Evolutionary conservation across 2,329 filamentous ascomycete genomes (phyloP).

Genomic region (Basipetospora chlamydospora): DNA sequence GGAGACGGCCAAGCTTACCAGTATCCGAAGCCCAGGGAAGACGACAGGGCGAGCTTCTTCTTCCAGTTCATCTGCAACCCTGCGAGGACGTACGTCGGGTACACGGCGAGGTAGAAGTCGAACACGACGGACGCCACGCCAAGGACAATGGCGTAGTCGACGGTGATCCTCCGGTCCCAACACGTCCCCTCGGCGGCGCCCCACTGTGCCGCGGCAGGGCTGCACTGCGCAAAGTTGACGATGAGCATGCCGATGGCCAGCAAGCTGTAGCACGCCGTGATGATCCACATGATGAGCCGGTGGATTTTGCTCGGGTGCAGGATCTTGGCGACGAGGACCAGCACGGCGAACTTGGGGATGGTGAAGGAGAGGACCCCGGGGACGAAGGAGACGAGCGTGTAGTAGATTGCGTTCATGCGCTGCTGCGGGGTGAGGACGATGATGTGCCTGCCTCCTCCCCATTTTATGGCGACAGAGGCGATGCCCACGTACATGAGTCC

Average conservation of each 20-base stretch:
- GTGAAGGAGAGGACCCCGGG: conserved; percentile 23
- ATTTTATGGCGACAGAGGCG: conserved; percentile 17
- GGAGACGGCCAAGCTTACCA: conserved; percentile 14
- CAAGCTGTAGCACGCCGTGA: conserved; percentile 19
- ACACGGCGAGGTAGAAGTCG: conserved; percentile 28
- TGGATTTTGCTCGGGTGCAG: conserved; percentile 21
- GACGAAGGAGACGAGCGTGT: conserved; percentile 20
- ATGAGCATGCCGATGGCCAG: conserved; percentile 25
- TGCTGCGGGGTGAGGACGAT: conserved; percentile 15
- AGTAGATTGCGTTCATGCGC: conserved; percentile 17
- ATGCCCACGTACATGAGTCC: conserved; percentile 20
- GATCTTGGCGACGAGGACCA: conserved; percentile 21
- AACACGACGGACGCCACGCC: conserved; percentile 15
- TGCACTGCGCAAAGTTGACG: conserved; percentile 21
- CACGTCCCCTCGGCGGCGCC: conserved; percentile 19
- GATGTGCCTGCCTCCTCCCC: conserved; percentile 25
- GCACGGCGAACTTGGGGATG: conserved; percentile 26
- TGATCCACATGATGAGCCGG: conserved; percentile 19
- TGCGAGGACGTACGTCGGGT: conserved; percentile 22
- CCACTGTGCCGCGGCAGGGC: conserved; percentile 24
- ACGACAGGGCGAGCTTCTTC: conserved; percentile 25
- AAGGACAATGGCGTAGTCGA: conserved; percentile 24
- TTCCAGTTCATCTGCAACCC: conserved; percentile 20
- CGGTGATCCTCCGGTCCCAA: conserved; percentile 19
- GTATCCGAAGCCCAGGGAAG: conserved; percentile 23